A percentile compares a stretch with the other conserved stretches of the same genome.
Conservation (phyloP, 164 flowering plant genomes). For the Chimonanthus salicifolius region DNA sequence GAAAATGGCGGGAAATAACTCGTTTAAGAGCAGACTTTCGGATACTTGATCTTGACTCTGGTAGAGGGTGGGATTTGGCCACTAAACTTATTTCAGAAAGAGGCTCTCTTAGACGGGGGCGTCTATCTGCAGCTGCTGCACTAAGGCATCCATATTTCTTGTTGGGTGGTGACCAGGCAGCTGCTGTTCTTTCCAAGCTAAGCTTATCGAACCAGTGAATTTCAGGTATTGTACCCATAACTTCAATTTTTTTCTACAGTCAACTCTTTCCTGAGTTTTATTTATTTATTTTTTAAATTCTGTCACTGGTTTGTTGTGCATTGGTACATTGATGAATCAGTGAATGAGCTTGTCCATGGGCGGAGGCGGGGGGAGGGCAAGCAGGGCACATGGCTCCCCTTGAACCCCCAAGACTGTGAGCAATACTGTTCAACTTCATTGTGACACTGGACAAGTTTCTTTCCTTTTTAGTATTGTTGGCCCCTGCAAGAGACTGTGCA, state of each 20-base stretch:
- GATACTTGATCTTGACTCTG: conserved; percentile 70
- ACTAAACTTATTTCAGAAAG: conserved; percentile 85
- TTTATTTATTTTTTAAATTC: neutral
- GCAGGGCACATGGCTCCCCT: neutral
- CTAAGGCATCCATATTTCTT: conserved; percentile 94
- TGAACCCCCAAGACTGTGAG: neutral
- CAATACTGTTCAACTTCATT: no score
- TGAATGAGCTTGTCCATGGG: neutral
- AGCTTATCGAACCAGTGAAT: conserved; percentile 43
- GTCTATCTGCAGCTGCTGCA: conserved; percentile 92
- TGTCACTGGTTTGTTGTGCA: neutral
- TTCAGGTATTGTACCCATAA: conserved; percentile 17
- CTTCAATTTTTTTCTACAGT: neutral
- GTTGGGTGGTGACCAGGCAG: conserved; percentile 94
- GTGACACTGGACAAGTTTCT: no score
- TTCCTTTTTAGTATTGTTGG: no score
- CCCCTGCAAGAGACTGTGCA: no score
- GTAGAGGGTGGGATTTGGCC: conserved; percentile 85
- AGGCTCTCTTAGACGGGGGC: conserved; percentile 68
- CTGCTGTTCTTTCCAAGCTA: conserved; percentile 77
- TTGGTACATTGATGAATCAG: neutral
- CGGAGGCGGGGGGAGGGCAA: neutral
- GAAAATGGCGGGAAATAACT: conserved; percentile 75
- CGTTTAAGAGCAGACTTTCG: conserved; percentile 63
- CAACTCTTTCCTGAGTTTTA: neutral